phyloP scores from a whole-genome alignment of 2,329 filamentous ascomycete species.

The Colletotrichum musicola region DNA sequence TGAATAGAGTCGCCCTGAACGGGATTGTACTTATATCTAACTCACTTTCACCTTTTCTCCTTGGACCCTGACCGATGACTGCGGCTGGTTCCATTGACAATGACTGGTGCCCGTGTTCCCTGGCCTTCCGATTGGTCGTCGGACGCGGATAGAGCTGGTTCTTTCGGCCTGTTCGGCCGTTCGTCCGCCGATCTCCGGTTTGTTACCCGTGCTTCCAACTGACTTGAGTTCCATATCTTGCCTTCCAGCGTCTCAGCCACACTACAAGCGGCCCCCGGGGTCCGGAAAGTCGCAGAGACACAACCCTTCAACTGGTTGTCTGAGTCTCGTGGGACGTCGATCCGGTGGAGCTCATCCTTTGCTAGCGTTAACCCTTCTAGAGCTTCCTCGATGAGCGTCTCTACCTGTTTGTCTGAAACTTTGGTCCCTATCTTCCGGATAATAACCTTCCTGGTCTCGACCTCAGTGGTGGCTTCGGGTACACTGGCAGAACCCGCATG shows the following conservation, averaged over 20 bases:
- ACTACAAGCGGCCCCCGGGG: constrained; percentile 1
- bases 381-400: constrained; percentile 15
- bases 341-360: constrained; percentile 25
- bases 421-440: constrained; percentile 13
- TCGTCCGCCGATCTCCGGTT: constrained; percentile 9
- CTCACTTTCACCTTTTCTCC: constrained; percentile 1
- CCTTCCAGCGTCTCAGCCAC: constrained; percentile 14
- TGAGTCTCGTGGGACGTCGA: constrained; percentile 23
- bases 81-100: constrained; percentile 8
- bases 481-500: background rate
- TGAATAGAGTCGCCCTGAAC: too few relatives aligned
- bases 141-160: background rate
- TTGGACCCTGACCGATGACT: constrained; percentile 11
- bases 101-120: background rate
- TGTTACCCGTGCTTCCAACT: constrained; percentile 18
- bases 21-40: background rate
- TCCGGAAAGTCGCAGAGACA: constrained; percentile 27
- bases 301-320: constrained; percentile 19
- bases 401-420: constrained; percentile 25
- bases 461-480: background rate
- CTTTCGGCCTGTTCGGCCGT: constrained; percentile 5
- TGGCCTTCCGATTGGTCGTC: background rate
- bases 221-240: constrained; percentile 1
- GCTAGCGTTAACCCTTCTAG: constrained; percentile 3
- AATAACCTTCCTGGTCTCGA: constrained; percentile 25